Evolutionary conservation across 352 stramenopile species (phyloP).

Genomic region (Globisporangium paroecandrum): DNA sequence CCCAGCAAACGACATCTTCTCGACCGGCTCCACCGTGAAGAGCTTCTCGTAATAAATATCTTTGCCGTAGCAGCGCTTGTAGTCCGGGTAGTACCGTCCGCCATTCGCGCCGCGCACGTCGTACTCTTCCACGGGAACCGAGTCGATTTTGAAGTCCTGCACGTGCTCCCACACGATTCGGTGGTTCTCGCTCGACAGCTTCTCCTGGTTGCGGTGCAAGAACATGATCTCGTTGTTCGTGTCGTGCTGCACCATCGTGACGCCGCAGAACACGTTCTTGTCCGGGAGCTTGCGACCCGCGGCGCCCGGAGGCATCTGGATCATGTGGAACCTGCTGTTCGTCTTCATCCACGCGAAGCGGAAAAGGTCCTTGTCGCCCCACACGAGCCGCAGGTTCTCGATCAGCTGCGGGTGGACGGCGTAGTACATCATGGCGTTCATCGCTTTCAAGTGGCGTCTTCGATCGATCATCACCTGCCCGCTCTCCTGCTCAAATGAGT

Average conservation of each 20-base stretch:
- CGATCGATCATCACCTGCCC: slow-evolving; percentile 71
- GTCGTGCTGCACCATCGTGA: slow-evolving; percentile 74
- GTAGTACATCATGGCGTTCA: slow-evolving; percentile 73
- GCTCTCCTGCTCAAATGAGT: slow-evolving; percentile 80
- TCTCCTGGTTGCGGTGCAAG: slow-evolving; percentile 64
- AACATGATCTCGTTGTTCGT: slow-evolving; percentile 44
- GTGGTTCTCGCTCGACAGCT: slow-evolving; percentile 47
- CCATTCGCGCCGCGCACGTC: slow-evolving; percentile 57
- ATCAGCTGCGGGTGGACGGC: slow-evolving; percentile 35
- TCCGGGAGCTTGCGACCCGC: slow-evolving; percentile 40
- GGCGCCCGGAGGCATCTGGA: slow-evolving; percentile 39
- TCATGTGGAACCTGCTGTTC: slow-evolving; percentile 54
- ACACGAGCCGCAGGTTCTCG: slow-evolving; percentile 50
- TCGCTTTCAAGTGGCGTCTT: slow-evolving; percentile 30
- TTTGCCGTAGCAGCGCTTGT: slow-evolving; percentile 61
- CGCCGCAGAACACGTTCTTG: slow-evolving; percentile 63
- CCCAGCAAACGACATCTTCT: slow-evolving; percentile 35
- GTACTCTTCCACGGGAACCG: slow-evolving; percentile 39
- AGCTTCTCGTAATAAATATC: slow-evolving; percentile 62
- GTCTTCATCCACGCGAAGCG: slow-evolving; percentile 78
- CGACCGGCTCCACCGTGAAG: slow-evolving; percentile 44
- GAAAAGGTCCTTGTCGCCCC: slow-evolving; percentile 81
- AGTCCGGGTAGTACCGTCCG: slow-evolving; percentile 47
- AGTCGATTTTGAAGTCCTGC: slow-evolving; percentile 42
- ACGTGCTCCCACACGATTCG: slow-evolving; percentile 43